Conservation (phyloP, 1,284 basidiomycete genomes). For the Tilletiopsis washingtonensis region DNA sequence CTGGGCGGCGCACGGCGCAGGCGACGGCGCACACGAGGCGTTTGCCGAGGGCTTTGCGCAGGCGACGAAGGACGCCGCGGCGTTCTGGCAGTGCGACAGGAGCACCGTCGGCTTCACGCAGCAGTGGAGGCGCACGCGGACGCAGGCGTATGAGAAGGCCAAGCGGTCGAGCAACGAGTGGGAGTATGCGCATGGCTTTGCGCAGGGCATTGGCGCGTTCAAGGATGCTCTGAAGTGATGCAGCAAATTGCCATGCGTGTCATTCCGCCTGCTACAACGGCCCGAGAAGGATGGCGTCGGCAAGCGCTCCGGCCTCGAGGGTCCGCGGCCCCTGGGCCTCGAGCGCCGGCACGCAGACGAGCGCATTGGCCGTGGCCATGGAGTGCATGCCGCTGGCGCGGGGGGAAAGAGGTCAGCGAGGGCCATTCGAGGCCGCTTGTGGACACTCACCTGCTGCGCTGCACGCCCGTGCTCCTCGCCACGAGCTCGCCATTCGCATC, state of each 20-base stretch:
- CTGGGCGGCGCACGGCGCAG: constrained; percentile 5
- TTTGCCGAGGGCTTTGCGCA: constrained; percentile 6
- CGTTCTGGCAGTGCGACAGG: constrained; percentile 2
- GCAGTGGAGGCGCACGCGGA: constrained; percentile 4
- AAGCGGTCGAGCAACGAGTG: background rate
- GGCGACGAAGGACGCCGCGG: constrained; percentile 4
- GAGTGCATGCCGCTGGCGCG: constrained; percentile 34
- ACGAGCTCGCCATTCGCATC: constrained; percentile 51
- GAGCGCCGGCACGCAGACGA: constrained; percentile 27
- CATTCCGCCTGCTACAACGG: too few species aligned
- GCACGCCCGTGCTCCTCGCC: constrained; percentile 54
- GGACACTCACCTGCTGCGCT: constrained; percentile 24
- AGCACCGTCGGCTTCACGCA: constrained; percentile 6
- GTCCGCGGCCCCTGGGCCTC: too few species aligned
- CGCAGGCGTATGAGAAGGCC: background rate
- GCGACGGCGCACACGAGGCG: constrained; percentile 1
- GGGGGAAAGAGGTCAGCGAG: background rate
- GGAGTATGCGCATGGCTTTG: constrained; percentile 4
- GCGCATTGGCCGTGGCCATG: constrained; percentile 36
- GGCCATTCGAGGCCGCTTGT: background rate
- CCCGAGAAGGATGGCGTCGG: too few species aligned
- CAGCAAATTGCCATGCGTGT: too few species aligned
- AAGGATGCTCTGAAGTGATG: too few species aligned
- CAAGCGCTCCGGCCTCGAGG: too few species aligned
- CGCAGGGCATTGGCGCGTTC: constrained; percentile 4